phyloP scores from a whole-genome alignment of 2,329 filamentous ascomycete genomes.

The Pyrenochaeta sp. region DNA sequence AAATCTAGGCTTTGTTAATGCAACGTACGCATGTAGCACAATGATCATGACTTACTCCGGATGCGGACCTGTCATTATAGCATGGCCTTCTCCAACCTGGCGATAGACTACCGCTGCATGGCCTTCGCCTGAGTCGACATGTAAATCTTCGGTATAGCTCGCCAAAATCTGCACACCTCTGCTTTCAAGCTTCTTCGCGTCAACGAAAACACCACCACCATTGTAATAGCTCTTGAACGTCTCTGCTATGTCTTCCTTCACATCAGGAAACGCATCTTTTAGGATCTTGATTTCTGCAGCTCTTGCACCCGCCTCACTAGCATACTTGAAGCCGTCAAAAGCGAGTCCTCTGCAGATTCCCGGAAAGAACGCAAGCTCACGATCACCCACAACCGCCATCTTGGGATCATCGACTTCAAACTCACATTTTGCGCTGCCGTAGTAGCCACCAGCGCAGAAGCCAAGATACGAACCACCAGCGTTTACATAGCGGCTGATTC shows the following conservation, averaged over 20 bases:
- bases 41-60: slow-evolving; percentile 78
- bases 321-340: slow-evolving; percentile 89
- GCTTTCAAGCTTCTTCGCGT: slow-evolving; percentile 69
- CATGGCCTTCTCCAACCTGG: slow-evolving; percentile 80
- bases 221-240: slow-evolving; percentile 87
- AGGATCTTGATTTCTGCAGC: slow-evolving; percentile 74
- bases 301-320: slow-evolving; percentile 83
- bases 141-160: slow-evolving; percentile 76
- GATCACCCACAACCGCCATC: slow-evolving; percentile 83
- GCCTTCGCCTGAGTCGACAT: slow-evolving; percentile 77
- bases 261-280: slow-evolving; percentile 63
- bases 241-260: slow-evolving; percentile 62
- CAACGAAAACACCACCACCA: slow-evolving; percentile 91
- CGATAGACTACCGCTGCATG: slow-evolving; percentile 85
- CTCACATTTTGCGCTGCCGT: slow-evolving; percentile 81
- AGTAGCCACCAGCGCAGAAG: slow-evolving; percentile 95
- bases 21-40: not conserved
- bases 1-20: slow-evolving; percentile 67
- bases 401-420: slow-evolving; percentile 86
- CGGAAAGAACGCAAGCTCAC: slow-evolving; percentile 89
- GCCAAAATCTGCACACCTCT: slow-evolving; percentile 82
- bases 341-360: slow-evolving; percentile 86
- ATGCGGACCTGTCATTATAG: slow-evolving; percentile 85
- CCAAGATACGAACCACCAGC: slow-evolving; percentile 87
- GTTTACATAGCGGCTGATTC: slow-evolving; percentile 85